A percentile compares a stretch with the other conserved stretches of the same genome.
Evolutionary conservation across 106 monocot genomes (phyloP).

Genomic region (Ottelia alismoides): DNA sequence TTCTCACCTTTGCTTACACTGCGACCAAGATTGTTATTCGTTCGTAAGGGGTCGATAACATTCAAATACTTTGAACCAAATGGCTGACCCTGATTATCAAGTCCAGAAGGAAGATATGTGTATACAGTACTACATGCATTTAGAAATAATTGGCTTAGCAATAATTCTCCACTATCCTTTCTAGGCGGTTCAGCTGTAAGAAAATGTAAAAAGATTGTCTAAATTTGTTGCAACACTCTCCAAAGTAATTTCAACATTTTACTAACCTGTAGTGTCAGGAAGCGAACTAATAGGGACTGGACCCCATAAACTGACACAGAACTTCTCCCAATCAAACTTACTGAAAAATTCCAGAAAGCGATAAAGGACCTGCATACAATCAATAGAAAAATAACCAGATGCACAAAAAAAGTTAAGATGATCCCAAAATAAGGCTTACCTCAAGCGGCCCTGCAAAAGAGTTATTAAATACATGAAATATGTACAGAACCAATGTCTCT

Average conservation of each 20-base stretch:
- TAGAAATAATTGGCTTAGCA: slow-evolving; percentile 10
- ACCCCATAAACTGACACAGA: slow-evolving; percentile 71
- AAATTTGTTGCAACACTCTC: neutral
- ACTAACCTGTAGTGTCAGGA: slow-evolving; percentile 22
- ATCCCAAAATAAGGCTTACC: slow-evolving; percentile 22
- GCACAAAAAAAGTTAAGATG: too few relatives aligned
- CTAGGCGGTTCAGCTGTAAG: slow-evolving; percentile 15
- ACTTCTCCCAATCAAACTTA: slow-evolving; percentile 97
- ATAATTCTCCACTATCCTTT: slow-evolving; percentile 20
- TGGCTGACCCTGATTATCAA: slow-evolving; percentile 50
- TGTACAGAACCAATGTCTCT: slow-evolving; percentile 92
- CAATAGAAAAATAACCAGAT: too few relatives aligned
- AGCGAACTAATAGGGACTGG: slow-evolving; percentile 28
- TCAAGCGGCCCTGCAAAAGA: slow-evolving; percentile 93
- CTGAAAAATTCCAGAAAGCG: slow-evolving; percentile 98
- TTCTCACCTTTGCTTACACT: slow-evolving; percentile 99
- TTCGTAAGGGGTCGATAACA: slow-evolving; percentile 92
- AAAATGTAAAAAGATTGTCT: neutral
- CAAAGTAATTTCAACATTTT: neutral
- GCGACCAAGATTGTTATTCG: slow-evolving; percentile 88
- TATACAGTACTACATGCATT: slow-evolving; percentile 42
- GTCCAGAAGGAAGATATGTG: slow-evolving; percentile 34
- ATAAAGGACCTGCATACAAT: slow-evolving; percentile 93
- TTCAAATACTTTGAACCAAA: slow-evolving; percentile 90
- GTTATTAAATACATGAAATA: slow-evolving; percentile 93